Percentiles rank a stretch among this genome's conserved stretches.
Conservation (phyloP, 129 eudicot genomes). For the Pseudognaphalium luteoalbum region DNA sequence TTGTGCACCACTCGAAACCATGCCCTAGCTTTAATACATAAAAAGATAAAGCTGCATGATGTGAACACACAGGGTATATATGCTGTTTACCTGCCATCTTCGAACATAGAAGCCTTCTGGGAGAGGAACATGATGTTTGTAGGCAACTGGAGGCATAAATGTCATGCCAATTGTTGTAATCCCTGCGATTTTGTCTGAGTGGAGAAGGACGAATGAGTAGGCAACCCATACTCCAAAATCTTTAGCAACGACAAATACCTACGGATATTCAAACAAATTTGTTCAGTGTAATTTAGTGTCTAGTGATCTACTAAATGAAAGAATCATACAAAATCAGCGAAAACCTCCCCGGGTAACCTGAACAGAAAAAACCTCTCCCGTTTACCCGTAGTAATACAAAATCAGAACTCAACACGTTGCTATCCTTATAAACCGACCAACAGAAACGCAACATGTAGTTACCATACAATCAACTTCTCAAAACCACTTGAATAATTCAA, state of each 20-base stretch:
- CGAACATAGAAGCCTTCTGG: constrained; percentile 21
- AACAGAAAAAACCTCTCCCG: no score
- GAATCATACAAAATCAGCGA: background rate
- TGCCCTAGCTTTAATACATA: background rate
- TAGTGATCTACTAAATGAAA: background rate
- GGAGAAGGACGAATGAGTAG: constrained; percentile 4
- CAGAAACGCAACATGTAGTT: background rate
- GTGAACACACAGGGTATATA: background rate
- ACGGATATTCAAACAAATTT: background rate
- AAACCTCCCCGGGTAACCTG: no score
- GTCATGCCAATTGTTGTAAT: constrained; percentile 1
- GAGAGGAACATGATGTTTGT: background rate
- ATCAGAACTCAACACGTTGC: background rate
- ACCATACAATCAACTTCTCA: background rate
- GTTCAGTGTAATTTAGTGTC: background rate
- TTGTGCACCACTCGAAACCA: background rate
- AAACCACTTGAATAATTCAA: background rate
- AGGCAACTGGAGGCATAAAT: constrained; percentile 22
- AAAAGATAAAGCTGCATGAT: background rate
- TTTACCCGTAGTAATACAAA: background rate
- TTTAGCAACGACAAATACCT: constrained; percentile 14
- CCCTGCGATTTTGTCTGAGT: constrained; percentile 6
- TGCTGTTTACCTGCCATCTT: constrained; percentile 19
- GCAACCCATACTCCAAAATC: constrained; percentile 20
- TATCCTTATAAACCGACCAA: background rate